phyloP scores from a whole-genome alignment of 2,329 filamentous ascomycete genomes.

The Ophiosphaerella narmari region DNA sequence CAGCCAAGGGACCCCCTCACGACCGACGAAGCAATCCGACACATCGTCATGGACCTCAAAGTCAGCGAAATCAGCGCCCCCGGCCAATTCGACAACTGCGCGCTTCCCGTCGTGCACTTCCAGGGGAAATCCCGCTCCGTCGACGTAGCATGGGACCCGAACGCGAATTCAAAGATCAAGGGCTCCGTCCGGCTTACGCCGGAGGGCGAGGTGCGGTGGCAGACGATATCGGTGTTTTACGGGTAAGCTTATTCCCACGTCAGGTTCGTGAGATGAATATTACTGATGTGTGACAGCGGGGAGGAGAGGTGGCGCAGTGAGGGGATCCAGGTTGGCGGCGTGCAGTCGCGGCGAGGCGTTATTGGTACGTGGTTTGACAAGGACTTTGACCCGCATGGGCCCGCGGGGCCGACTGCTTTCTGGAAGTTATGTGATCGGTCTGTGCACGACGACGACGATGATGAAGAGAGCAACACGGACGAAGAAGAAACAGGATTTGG shows the following conservation, averaged over 20 bases:
- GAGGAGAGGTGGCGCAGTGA: conserved; percentile 78
- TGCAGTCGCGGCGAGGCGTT: conserved; percentile 67
- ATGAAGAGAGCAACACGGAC: conserved; percentile 10
- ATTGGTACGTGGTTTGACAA: conserved; percentile 80
- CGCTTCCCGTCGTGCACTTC: conserved; percentile 70
- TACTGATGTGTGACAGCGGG: conserved; percentile 52
- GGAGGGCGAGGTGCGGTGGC: conserved; percentile 76
- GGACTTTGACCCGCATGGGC: conserved; percentile 70
- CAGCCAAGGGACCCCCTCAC: conserved; percentile 58
- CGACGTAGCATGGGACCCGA: conserved; percentile 69
- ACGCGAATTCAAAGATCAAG: conserved; percentile 68
- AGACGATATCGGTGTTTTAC: conserved; percentile 66
- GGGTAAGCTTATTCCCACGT: conserved; percentile 41
- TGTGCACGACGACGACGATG: conserved; percentile 4
- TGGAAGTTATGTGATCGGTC: conserved; percentile 69
- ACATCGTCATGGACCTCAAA: conserved; percentile 70
- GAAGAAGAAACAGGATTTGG: background rate
- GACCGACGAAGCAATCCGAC: conserved; percentile 68
- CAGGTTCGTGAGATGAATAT: conserved; percentile 5
- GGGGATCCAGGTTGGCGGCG: conserved; percentile 73
- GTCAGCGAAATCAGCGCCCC: conserved; percentile 65
- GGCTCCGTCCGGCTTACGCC: conserved; percentile 69
- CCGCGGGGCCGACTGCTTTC: conserved; percentile 74
- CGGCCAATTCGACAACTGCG: conserved; percentile 61
- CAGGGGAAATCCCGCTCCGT: conserved; percentile 64